Conservation (phyloP, 2,329 filamentous ascomycete genomes). For the Microdochium bolleyi region DNA sequence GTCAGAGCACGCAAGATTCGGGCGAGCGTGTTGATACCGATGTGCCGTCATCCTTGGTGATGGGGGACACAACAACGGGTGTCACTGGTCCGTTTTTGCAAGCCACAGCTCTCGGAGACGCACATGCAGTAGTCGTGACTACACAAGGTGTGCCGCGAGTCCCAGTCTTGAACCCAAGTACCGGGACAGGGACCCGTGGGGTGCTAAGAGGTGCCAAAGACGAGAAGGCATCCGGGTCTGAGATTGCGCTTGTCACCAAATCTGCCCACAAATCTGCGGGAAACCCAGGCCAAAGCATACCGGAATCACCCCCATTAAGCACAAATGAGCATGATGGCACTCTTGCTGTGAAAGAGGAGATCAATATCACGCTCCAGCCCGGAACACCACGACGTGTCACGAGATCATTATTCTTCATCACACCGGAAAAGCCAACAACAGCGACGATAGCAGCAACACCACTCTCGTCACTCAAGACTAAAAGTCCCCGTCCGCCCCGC, state of each 20-base stretch:
- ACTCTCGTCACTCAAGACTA: slow-evolving; percentile 8
- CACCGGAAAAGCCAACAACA: slow-evolving; percentile 2
- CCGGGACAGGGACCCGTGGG: too few species aligned
- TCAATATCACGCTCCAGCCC: slow-evolving; percentile 3
- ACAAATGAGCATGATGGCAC: not conserved
- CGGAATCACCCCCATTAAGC: not conserved
- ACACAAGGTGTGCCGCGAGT: too few species aligned
- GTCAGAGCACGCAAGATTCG: not conserved
- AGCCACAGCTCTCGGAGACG: too few species aligned
- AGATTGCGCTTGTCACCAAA: too few species aligned
- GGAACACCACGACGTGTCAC: slow-evolving; percentile 14
- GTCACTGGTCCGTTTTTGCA: not conserved
- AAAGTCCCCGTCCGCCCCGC: slow-evolving; percentile 24
- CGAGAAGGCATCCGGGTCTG: too few species aligned
- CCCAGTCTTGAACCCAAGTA: too few species aligned
- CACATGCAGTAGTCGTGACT: too few species aligned
- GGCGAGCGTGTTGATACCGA: not conserved
- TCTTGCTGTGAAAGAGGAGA: not conserved
- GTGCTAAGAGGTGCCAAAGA: too few species aligned
- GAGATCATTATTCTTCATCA: slow-evolving; percentile 25
- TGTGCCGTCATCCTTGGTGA: not conserved
- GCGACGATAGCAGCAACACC: not conserved
- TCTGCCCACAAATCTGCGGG: too few species aligned
- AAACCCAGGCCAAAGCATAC: too few species aligned
- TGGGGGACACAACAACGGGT: not conserved